Evolutionary conservation across 257 asterid species (phyloP).

Genomic region (Solanum pinnatisectum): DNA sequence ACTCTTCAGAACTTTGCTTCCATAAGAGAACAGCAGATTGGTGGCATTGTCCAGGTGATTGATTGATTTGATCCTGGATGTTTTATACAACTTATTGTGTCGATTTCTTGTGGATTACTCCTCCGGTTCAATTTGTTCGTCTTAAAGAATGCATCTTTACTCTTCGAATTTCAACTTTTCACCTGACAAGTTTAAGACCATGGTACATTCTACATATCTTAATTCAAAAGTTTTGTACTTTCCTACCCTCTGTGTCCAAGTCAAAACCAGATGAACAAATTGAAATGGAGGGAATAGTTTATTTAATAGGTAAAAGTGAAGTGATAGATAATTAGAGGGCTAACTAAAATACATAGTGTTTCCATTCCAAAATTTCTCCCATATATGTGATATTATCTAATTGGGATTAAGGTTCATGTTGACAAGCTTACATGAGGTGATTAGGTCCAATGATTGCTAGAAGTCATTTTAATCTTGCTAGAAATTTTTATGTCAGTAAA

Average conservation of each 20-base stretch:
- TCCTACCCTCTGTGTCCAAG: background rate
- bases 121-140: background rate
- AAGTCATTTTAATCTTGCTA: background rate
- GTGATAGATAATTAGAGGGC: background rate
- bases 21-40: constrained; percentile 92
- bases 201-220: background rate
- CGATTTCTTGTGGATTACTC: background rate
- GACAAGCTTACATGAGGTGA: background rate
- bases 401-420: background rate
- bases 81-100: background rate
- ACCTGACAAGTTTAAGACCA: background rate
- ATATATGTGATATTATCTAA: background rate
- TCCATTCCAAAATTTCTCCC: background rate
- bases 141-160: background rate
- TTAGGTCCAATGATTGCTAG: background rate
- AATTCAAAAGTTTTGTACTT: too few species aligned
- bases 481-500: background rate
- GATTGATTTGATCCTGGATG: background rate
- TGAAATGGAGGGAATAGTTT: background rate
- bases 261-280: background rate
- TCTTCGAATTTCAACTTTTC: background rate
- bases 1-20: constrained; percentile 95
- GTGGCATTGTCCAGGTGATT: constrained; percentile 80
- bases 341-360: background rate
- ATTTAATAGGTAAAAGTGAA: background rate